Base-by-base conservation (phyloP, 2,329 filamentous ascomycete species). In the Pseudogymnoascus sp. region DNA sequence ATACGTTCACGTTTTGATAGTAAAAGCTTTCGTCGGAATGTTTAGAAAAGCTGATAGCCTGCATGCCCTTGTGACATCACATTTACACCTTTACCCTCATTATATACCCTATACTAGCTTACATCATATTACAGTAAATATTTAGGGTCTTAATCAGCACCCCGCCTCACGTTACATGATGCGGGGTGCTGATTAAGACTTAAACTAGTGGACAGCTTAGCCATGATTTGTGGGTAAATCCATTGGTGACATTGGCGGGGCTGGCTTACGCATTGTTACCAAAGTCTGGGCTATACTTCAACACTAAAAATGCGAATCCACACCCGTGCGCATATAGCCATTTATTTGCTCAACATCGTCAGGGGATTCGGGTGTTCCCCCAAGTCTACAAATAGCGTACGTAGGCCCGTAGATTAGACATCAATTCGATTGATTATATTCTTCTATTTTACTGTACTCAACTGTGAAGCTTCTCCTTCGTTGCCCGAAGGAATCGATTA, bases 41-140 rank as follows among this genome's bases (percentile, higher is more conserved):
- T 40, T 2, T 10, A 80, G 70, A n/a, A 79, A 57, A 26, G 21
- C 5, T 26, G 16, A n/a, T 54, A 39, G 37, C n/a, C 39, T 40
- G 14, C 14, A 16, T 7, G 36, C 36, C 16, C 14, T 39, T n/a
- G 6, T 39, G 11, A 36, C 3, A 36, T 36, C 11, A 36, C 34
- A 10, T 36, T 12, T 12, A 36, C 36, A 39, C 36, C 14, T 1
- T 39, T 8, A 39, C 14, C 4, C 36, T 7, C 36, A 39, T 8
- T n/a, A n/a, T 39, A 39, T 39, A 39, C 34, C 34, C 34, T 14
- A 37, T 4, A 36, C 11, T 36, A 37, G 12, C 11, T 37, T 37
- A 37, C 34, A 14, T 37, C 11, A 37, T 37, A 37, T 37, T 37
- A n/a, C 21, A 8, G 29, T 1, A 8, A 31, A 7, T 31, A 31